Conservation (phyloP, 371 early-diverging fungal genomes). For the Mortierella sp. region DNA sequence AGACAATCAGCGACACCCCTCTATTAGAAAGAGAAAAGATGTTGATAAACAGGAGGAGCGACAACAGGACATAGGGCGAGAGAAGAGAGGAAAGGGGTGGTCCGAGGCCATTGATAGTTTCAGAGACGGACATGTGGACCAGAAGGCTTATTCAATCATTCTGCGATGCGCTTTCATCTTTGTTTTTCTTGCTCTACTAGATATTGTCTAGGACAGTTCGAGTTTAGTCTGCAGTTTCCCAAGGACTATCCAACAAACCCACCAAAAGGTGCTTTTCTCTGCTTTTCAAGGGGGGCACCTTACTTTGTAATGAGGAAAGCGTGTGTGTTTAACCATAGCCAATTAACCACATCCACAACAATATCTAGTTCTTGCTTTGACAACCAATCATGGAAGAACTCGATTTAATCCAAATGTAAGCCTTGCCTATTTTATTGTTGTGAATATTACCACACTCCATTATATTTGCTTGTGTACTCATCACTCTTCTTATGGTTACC, state of each 20-base stretch:
- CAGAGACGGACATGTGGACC: not conserved
- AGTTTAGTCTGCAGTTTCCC: conserved; percentile 66
- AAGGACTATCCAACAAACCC: conserved; percentile 65
- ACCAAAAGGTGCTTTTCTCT: conserved; percentile 60
- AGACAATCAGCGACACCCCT: conserved; percentile 32
- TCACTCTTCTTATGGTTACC: not conserved
- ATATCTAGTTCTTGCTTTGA: conserved; percentile 60
- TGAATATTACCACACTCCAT: not conserved
- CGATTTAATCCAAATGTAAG: conserved; percentile 72
- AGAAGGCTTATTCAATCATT: not conserved
- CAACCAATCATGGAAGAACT: conserved; percentile 62
- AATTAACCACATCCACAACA: not conserved
- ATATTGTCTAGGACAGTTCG: conserved; percentile 57
- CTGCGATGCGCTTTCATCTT: conserved; percentile 26
- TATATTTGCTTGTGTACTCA: not conserved
- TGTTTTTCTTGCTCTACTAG: conserved; percentile 9
- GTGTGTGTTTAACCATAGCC: not conserved
- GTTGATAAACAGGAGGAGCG: not conserved
- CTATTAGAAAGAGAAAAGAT: not conserved
- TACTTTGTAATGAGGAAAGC: not conserved
- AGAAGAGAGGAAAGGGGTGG: conserved; percentile 2
- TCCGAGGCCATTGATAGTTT: not conserved
- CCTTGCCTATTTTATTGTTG: not conserved
- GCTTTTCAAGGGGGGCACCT: not conserved
- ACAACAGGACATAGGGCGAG: too few relatives aligned